Evolutionary conservation across 1,284 basidiomycete species (phyloP), one percentile per base, ranked within the genome.

Genomic region (Xerocomus nothofagi): DNA sequence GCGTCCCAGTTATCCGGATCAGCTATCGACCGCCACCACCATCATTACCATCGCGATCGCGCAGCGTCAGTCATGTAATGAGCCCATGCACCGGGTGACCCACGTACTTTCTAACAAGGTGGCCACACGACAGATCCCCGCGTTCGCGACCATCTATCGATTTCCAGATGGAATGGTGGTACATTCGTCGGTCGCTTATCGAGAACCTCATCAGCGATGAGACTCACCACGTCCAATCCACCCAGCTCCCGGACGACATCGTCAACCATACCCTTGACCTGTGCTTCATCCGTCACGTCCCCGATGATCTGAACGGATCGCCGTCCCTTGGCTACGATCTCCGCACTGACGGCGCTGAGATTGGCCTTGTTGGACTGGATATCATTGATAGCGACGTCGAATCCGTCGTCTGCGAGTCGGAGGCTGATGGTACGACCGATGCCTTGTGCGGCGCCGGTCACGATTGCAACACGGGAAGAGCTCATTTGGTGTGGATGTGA

Each of bases 371-470:
- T 66, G 12, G 48, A 49, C 0, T 61, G 57, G 6, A 76, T 29
- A 51, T 77, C 75, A 39, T 67, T 63, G 27, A 78, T 31, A 7
- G 64, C 71, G 3, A 78, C 56, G 45, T 73, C 63, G 24, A 73
- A 62, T 0, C 74, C 77, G 43, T 78, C 75, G 4, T 60, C 51
- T 0, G 76, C 73, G 8, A 78, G 66, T 0, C 71, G 66, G 0
- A 73, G 57, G 9, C 71, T 71, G 39, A 75, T 71, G 14, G 71
- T 70, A n/a, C 68, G 61, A 1, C 75, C 75, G 27, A 77, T 70
- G 9, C 74, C 76, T 40, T 70, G 67, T 3, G 67, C 65, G 4
- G 66, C 67, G 4, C 72, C 73, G 3, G 73, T 75, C 6, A 74
- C 62, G 33, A 75, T 52, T 1, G 69, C 72, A 7, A 62, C 14